A percentile compares a stretch with the other conserved stretches of the same genome.
Conservation (phyloP, 2,329 filamentous ascomycete genomes). For the Monilinia laxa region DNA sequence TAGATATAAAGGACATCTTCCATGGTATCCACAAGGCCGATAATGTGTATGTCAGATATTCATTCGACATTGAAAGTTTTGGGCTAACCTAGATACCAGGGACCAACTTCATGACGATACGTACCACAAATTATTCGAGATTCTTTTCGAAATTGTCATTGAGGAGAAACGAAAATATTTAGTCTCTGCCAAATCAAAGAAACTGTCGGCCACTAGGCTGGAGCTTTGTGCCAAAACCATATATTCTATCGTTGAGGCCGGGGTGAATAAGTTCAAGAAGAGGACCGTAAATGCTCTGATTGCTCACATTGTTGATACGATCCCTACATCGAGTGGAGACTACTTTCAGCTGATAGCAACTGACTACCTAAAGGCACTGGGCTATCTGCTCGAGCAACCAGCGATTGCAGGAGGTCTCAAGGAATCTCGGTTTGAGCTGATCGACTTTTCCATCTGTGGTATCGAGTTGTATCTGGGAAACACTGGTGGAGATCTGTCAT, state of each 20-base stretch:
- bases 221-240: constrained; percentile 69
- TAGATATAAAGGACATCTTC: constrained; percentile 38
- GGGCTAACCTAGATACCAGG: constrained; percentile 30
- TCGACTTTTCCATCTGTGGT: constrained; percentile 61
- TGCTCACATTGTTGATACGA: constrained; percentile 75
- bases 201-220: constrained; percentile 44
- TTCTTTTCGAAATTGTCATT: constrained; percentile 68
- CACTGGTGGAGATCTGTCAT: constrained; percentile 28
- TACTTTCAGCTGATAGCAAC: constrained; percentile 68
- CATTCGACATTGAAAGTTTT: background rate
- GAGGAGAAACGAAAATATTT: constrained; percentile 65
- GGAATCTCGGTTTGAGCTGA: constrained; percentile 43
- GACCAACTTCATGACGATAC: constrained; percentile 65
- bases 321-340: constrained; percentile 60
- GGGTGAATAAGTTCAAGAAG: constrained; percentile 64
- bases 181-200: constrained; percentile 52
- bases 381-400: constrained; percentile 66
- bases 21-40: constrained; percentile 33
- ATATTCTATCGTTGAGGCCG: constrained; percentile 68
- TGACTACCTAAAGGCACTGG: constrained; percentile 77
- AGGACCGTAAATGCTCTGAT: constrained; percentile 79
- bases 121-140: constrained; percentile 80
- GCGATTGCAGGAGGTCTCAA: constrained; percentile 80
- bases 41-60: constrained; percentile 33
- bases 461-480: constrained; percentile 52